Evolutionary conservation across 257 asterid species (phyloP), one percentile per base, ranked within the genome.

Genomic region (Avicennia marina): DNA sequence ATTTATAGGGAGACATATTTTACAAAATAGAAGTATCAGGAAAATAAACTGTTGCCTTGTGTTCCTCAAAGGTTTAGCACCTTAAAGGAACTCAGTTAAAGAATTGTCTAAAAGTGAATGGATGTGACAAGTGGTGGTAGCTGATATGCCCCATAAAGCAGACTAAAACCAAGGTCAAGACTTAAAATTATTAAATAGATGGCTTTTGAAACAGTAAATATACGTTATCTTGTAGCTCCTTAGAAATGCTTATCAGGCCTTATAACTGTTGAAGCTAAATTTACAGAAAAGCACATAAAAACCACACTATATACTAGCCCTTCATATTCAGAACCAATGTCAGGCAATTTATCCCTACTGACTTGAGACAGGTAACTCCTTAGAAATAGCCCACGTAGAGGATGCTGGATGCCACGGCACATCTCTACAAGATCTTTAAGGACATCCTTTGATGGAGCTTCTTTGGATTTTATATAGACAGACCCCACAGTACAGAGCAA

Each of bases 341-440:
- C 99, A 20, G 99, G 99, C 64, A 93, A 76, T 62, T 89, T 93
- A 72, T 93, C 99, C 72, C 73, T 84, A 64, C 99, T 93, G 68
- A 93, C 97, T 93, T 93, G 99, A 62, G 99, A 82, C 56, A 93
- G 94, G 65, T 93, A 93, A 76, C 99, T 93, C 79, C 99, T 82
- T 19, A 93, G 71, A 64, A 93, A 93, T 42, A 93, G 95, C 25
- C 99, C 99, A 58, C 99, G 99, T 17, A 93, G 66, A 42, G 99
- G 99, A 76, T 93, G 95, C 56, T 93, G 97, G 52, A 93, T 75
- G 39, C 95, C 95, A 13, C 96, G 99, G 55, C 99, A 84, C 99
- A 93, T 93, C 82, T 93, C 99, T 31, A 89, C 97, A 58, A 93
- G 94, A 75, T 93, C 99, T 79, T 93, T 93, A 29, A 93, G 96